Base-by-base conservation (phyloP, 176 grass and related monocot genomes). In the Aegilops speltoides region DNA sequence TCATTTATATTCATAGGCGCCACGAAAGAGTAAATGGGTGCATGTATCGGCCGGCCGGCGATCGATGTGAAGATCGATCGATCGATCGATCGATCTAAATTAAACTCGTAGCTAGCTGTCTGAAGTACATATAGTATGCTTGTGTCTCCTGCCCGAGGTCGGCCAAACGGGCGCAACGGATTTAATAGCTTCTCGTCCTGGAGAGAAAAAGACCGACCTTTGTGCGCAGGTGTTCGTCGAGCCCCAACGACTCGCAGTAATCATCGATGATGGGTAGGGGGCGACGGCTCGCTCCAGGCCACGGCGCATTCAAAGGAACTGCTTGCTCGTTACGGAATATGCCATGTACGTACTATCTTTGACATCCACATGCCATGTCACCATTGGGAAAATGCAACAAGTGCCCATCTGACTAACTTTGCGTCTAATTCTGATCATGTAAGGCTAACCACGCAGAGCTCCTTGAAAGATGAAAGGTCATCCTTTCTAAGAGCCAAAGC, bases 11-110 rank as follows among this genome's bases (percentile, higher is more conserved):
- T 79, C 63, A 70, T 64, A 7, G 73, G 40, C 74, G 11, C 16
- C 78, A 89, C 46, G 43, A 75, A 20, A 6, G 79, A 87, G 79
- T 50, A 81, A 87, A 79, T 29, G 87, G 36, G 56, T 79, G 81
- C 74, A 83, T 88, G 80, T 45, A 60, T 46, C 3, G 62, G 25
- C 34, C 7, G 32, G 28, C 32, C 68, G 43, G 50, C 50, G 5
- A 77, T 15, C 48, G 48, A 86, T 34, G 34, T 45, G 73, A 52
- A 29, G 48, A 76, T 61, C 41, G 45, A 56, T 20, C 50, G 45
- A 56, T 20, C 50, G 40, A 41, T 50, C 46, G 6, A 36, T 56
- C 5, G 52, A 56, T 56, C 52, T 56, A 56, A 50, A 50, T 50
- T 62, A 63, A 74, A 73, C 46, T n/a, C n/a, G n/a, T 60, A 89